These are phyloP conservation scores for Aspergillus aculeatinus DNA, from an alignment of 2,329 filamentous ascomycete species.

Conservation along the genomic window DNA sequence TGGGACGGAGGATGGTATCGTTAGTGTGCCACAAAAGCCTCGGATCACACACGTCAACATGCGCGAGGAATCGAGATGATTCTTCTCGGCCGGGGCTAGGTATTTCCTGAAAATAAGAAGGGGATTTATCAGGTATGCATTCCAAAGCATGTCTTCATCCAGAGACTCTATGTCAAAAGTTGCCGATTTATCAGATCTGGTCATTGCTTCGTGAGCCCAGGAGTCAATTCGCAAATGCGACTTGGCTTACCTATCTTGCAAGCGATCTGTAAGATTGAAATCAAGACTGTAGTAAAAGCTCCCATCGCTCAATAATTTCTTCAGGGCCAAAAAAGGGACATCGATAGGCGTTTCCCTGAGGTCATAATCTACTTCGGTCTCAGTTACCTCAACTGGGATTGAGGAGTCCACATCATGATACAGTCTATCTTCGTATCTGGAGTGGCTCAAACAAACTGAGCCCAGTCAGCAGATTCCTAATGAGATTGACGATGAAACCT, in stretches of 20 bases:
- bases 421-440: constrained; percentile 77
- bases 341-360: constrained; percentile 71
- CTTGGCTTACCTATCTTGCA: constrained; percentile 72
- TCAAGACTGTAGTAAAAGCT: constrained; percentile 99
- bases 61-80: constrained; percentile 77
- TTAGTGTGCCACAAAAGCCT: constrained; percentile 85
- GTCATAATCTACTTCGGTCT: constrained; percentile 53
- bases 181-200: constrained; percentile 69
- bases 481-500: constrained; percentile 19
- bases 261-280: constrained; percentile 89
- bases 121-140: constrained; percentile 96
- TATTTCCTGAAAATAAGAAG: constrained; percentile 84
- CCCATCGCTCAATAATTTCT: constrained; percentile 87
- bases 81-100: constrained; percentile 71
- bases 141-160: constrained; percentile 93
- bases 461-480: constrained; percentile 9
- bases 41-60: constrained; percentile 92
- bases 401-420: constrained; percentile 56
- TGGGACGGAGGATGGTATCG: constrained; percentile 73
- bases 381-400: constrained; percentile 54
- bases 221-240: constrained; percentile 12
- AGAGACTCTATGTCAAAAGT: constrained; percentile 90
- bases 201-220: constrained; percentile 17
- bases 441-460: constrained; percentile 80
- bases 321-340: constrained; percentile 85